Conservation (phyloP, 2,329 filamentous ascomycete genomes). For the Pseudogymnoascus sp. region DNA sequence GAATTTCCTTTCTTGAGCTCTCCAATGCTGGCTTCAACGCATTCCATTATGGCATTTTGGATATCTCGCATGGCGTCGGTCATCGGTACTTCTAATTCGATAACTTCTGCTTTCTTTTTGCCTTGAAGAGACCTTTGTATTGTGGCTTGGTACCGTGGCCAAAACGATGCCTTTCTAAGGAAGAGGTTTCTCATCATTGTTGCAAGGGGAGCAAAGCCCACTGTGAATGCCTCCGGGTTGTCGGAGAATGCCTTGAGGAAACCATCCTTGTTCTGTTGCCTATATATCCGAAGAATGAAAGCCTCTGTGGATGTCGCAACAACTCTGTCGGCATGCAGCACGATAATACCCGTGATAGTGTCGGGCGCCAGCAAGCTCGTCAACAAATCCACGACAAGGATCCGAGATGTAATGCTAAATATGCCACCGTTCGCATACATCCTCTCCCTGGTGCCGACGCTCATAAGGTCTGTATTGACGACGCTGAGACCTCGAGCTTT, state of each 20-base stretch:
- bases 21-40: slow-evolving; percentile 87
- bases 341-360: slow-evolving; percentile 76
- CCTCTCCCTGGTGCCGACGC: slow-evolving; percentile 77
- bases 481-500: slow-evolving; percentile 78
- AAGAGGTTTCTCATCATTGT: slow-evolving; percentile 92
- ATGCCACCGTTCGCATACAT: slow-evolving; percentile 86
- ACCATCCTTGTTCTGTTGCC: slow-evolving; percentile 87
- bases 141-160: slow-evolving; percentile 86
- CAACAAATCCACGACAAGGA: slow-evolving; percentile 86
- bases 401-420: slow-evolving; percentile 92
- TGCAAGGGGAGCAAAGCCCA: slow-evolving; percentile 77
- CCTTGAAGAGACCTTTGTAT: slow-evolving; percentile 87
- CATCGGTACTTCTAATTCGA: slow-evolving; percentile 94
- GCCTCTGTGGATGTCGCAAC: slow-evolving; percentile 84
- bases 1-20: slow-evolving; percentile 88
- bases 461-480: slow-evolving; percentile 92
- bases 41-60: slow-evolving; percentile 90
- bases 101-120: slow-evolving; percentile 87
- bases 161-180: slow-evolving; percentile 77
- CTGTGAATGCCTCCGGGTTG: slow-evolving; percentile 80
- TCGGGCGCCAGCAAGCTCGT: slow-evolving; percentile 75
- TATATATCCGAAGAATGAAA: slow-evolving; percentile 87
- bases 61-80: slow-evolving; percentile 88
- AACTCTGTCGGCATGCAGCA: slow-evolving; percentile 82
- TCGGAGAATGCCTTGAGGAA: slow-evolving; percentile 97